Conservation (phyloP, 441 rosid genomes). For the Isatis lusitanica region DNA sequence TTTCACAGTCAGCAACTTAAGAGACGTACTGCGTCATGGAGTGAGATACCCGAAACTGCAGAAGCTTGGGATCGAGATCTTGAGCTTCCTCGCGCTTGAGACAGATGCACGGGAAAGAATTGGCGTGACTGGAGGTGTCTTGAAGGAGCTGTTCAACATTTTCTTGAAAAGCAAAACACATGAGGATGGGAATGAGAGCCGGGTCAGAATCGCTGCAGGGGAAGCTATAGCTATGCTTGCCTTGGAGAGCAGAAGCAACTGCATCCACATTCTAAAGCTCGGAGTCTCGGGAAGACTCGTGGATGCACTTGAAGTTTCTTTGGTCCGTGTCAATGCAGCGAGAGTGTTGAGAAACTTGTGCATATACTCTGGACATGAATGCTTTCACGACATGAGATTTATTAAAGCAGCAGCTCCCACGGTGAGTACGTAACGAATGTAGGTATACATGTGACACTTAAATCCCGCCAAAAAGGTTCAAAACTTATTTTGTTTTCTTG, state of each 20-base stretch:
- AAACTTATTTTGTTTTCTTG: constrained; percentile 1
- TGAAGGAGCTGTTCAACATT: constrained; percentile 74
- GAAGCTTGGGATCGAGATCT: constrained; percentile 66
- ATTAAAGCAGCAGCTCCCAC: constrained; percentile 64
- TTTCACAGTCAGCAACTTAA: constrained; percentile 79
- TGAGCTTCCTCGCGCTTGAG: constrained; percentile 72
- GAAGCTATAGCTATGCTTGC: constrained; percentile 89
- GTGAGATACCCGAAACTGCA: constrained; percentile 64
- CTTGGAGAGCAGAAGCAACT: constrained; percentile 69
- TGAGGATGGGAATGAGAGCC: constrained; percentile 37
- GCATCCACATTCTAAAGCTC: constrained; percentile 65
- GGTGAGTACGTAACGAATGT: constrained; percentile 41
- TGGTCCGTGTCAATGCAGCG: constrained; percentile 66
- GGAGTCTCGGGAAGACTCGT: constrained; percentile 51
- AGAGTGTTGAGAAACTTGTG: constrained; percentile 79
- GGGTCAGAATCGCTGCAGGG: constrained; percentile 74
- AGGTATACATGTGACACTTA: background rate
- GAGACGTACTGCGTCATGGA: constrained; percentile 70
- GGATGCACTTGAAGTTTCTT: constrained; percentile 52
- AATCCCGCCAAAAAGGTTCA: background rate
- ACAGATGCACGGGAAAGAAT: constrained; percentile 74
- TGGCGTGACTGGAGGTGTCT: constrained; percentile 84
- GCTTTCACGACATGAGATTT: constrained; percentile 47
- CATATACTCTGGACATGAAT: constrained; percentile 48
- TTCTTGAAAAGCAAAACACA: constrained; percentile 50